A percentile compares a stretch with the other conserved stretches of the same genome.
phyloP scores from a whole-genome alignment of 2,329 filamentous ascomycete genomes.

The Periglandula ipomoeae region DNA sequence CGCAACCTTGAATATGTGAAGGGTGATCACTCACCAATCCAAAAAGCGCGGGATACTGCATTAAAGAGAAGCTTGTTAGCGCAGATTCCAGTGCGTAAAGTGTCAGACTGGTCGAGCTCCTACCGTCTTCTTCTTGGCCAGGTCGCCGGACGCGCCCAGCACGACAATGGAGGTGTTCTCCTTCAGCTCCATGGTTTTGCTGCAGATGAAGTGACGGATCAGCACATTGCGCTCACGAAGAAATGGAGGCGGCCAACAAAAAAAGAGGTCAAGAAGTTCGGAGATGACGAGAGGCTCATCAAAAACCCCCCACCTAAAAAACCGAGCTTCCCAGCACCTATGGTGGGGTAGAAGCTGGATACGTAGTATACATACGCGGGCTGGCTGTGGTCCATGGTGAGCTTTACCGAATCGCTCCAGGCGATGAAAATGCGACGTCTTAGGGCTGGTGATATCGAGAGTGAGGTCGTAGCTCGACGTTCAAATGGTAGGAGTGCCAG shows the following conservation, averaged over 20 bases:
- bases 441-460: not conserved
- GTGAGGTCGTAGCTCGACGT: not conserved
- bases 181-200: constrained; percentile 87
- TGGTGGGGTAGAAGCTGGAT: constrained; percentile 5
- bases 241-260: not conserved
- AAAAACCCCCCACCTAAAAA: constrained; percentile 5
- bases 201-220: constrained; percentile 7
- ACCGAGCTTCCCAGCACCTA: constrained; percentile 5
- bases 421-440: not conserved
- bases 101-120: constrained; percentile 19
- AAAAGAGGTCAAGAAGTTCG: constrained; percentile 3
- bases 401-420: constrained; percentile 9
- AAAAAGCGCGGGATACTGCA: constrained; percentile 89
- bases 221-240: constrained; percentile 1
- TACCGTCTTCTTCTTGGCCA: constrained; percentile 99
- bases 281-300: constrained; percentile 1
- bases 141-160: constrained; percentile 90
- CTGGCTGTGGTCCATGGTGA: constrained; percentile 11
- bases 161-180: constrained; percentile 97
- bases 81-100: not conserved
- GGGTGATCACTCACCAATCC: constrained; percentile 63
- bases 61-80: constrained; percentile 14
- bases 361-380: constrained; percentile 9
- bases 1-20: not conserved
- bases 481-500: not conserved